phyloP scores from a whole-genome alignment of 73 alveolate genomes.

The Paramecium octaurelia region DNA sequence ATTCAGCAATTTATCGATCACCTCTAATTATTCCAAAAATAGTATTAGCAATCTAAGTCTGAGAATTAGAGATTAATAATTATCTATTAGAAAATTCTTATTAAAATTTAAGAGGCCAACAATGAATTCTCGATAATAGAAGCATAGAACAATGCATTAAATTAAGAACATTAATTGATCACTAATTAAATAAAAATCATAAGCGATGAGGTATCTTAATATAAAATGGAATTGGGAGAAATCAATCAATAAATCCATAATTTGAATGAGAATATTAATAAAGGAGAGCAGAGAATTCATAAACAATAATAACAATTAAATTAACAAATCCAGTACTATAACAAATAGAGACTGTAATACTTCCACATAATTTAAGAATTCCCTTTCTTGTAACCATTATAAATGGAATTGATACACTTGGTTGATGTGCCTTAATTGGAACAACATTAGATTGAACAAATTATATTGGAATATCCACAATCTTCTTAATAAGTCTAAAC shows the following conservation, averaged over 20 bases:
- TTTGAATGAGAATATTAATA: background rate
- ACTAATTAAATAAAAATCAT: background rate
- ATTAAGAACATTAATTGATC: background rate
- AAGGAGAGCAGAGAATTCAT: background rate
- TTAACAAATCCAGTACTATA: background rate
- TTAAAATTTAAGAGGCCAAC: background rate
- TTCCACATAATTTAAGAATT: background rate
- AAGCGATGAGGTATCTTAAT: background rate
- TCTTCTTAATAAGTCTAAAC: background rate
- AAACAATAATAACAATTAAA: background rate
- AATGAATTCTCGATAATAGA: background rate
- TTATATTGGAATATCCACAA: background rate
- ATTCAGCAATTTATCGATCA: background rate
- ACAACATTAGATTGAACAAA: background rate
- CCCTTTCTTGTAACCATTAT: background rate
- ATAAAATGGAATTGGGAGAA: background rate
- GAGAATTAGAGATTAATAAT: background rate
- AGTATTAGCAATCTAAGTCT: background rate
- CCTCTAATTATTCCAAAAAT: background rate
- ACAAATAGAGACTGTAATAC: background rate
- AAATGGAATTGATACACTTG: background rate
- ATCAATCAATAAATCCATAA: background rate
- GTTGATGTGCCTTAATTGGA: background rate
- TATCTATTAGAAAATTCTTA: background rate
- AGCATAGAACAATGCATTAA: background rate